Conservation (phyloP, 352 stramenopile species). For the Phytopythium chamaehyphon region DNA sequence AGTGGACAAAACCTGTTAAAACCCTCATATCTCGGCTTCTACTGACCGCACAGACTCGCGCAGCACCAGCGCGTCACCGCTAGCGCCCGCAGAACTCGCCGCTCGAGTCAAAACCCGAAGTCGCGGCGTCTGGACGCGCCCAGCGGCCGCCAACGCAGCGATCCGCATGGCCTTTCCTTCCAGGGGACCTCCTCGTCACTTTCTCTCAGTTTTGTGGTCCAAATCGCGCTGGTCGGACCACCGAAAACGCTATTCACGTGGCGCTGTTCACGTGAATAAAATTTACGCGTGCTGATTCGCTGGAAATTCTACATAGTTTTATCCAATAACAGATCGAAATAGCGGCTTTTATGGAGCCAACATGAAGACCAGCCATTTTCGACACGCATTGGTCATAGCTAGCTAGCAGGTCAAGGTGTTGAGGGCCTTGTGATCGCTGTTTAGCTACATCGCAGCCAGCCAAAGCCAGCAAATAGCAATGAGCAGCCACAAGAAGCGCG, state of each 20-base stretch:
- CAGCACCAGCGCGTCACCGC: conserved; percentile 21
- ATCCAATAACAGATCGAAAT: conserved; percentile 13
- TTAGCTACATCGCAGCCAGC: no score
- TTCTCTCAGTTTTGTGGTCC: not conserved
- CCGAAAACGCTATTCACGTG: not conserved
- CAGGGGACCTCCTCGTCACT: not conserved
- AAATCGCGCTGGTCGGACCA: not conserved
- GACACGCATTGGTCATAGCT: not conserved
- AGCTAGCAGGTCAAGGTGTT: no score
- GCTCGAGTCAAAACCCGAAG: conserved; percentile 6
- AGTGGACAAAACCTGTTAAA: not conserved
- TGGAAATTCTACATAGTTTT: not conserved
- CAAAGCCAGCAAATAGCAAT: no score
- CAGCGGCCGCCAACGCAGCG: conserved; percentile 8
- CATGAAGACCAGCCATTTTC: conserved; percentile 9
- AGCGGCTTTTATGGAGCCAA: conserved; percentile 8
- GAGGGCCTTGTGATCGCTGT: no score
- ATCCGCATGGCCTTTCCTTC: not conserved
- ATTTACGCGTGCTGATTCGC: not conserved
- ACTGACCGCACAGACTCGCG: conserved; percentile 42
- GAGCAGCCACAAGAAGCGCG: conserved; percentile 72
- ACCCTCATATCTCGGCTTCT: not conserved
- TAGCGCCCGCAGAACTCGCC: not conserved
- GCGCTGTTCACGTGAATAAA: not conserved
- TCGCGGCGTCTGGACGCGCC: conserved; percentile 8